Base-by-base conservation (phyloP, 768 basidiomycete species). In the Termitomyces sp. region DNA sequence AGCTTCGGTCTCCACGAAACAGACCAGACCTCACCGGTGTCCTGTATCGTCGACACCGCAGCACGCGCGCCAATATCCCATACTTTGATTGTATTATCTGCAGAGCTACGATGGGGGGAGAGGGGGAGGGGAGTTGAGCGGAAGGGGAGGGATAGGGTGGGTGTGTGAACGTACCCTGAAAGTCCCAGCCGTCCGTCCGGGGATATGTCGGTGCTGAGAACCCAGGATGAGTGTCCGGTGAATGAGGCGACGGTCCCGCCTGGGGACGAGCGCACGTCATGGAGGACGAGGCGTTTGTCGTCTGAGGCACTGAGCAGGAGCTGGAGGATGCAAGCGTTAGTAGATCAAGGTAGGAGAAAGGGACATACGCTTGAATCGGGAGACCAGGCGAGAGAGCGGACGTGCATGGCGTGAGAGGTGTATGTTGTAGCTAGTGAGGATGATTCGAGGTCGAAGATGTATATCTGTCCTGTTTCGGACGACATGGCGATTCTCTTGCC, bases 211-310 rank as follows among this genome's bases (percentile, higher is more conserved):
- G 85, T 77, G 64, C 85, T 87, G 37, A 98, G 78, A 2, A 93
- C 91, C 94, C 95, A 96, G 10, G 93, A 95, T 0, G 90, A 82
- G 69, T 98, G 95, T 0, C 95, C 95, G 5, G 84, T 82, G 62
- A 98, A 77, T 10, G 92, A 86, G 14, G 95, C 92, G 19, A 95
- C 92, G 1, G 88, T 87, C 40, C 90, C 88, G 19, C 92, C 87
- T n/a, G 83, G 77, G 5, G 86, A 76, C n/a, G 81, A 77, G 55
- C 95, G 86, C 16, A 95, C 90, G 67, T 98, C 95, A 69, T 96
- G 92, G 47, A 96, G 72, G 53, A 93, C 86, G 57, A 98, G 86
- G 17, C 91, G 84, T 69, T 92, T 93, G 72, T 96, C 95, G 69
- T 98, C 95, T 4, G 94, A 95, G 2, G 89, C 95, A 42, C 92